Base-by-base conservation (phyloP, 1,284 basidiomycete genomes). In the Rhizoctonia solani region DNA sequence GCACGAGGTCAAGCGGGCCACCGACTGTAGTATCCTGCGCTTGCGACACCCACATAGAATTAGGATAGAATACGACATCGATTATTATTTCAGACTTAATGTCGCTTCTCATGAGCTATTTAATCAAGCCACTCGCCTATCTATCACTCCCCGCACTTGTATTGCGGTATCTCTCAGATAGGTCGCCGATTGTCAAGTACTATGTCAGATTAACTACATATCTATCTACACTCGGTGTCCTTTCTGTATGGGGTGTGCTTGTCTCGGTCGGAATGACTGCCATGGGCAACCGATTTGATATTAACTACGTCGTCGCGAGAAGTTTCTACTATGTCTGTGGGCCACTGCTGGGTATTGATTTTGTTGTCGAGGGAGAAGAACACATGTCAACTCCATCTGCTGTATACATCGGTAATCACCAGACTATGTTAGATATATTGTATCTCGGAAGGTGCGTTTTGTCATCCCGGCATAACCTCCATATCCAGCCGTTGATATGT, bases 331-430 rank as follows among this genome's bases (percentile, higher is more conserved):
- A 77, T 59, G 72, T 93, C 66, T 85, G 87, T 50, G 83, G 86
- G 41, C 84, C 85, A 13, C 76, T 88, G 2, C 76, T 95, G 53
- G 90, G 88, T 69, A 80, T 96, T 72, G 78, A 80, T 54, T 81
- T 98, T 72, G 83, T 87, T 59, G 84, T 98, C 32, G 93, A 98
- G 75, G 95, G 94, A 27, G 87, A 89, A 74, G 90, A 98, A 75
- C 81, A 95, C 75, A 80, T 98, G 55, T 56, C 75, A 68, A 82
- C 82, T 47, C 75, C 83, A 54, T 87, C 92, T 23, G 84, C 87
- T 1, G 87, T 99, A 14, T 77, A 96, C 30, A 84, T 98, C 69
- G 87, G 86, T 8, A 99, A 99, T 77, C 97, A 99, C 76, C 97
- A 98, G 81, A 93, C 90, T 73, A 90, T 94, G 84, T 77, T 97